A percentile compares a stretch with the other conserved stretches of the same genome.
Evolutionary conservation across 1,284 basidiomycete genomes (phyloP).

Genomic region (Melampsora medusae): DNA sequence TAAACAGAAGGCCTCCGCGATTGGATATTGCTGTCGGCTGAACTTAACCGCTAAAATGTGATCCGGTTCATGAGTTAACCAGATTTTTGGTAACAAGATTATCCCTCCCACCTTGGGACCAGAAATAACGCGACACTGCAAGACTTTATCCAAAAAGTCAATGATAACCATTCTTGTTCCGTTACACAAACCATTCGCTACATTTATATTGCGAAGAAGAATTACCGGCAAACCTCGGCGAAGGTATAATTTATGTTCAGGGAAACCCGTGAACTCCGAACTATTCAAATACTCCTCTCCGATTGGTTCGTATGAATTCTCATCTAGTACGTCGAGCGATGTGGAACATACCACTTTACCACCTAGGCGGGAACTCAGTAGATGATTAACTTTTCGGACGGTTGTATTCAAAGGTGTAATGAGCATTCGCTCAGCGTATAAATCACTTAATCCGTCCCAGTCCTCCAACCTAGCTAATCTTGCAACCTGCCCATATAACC

Average conservation of each 20-base stretch:
- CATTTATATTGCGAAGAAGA: neutral
- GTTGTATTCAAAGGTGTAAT: no score
- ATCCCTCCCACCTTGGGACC: neutral
- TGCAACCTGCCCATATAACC: no score
- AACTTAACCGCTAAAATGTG: conserved; percentile 46
- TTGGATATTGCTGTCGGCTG: conserved; percentile 56
- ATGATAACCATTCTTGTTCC: neutral
- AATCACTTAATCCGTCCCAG: no score
- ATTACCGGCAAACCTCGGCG: neutral
- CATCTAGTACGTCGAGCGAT: no score
- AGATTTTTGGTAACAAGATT: neutral
- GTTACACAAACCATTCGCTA: neutral
- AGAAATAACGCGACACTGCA: neutral
- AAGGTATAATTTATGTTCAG: neutral
- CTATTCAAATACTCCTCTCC: conserved; percentile 2
- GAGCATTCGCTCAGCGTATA: no score
- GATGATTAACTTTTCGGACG: no score
- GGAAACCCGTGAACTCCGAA: neutral
- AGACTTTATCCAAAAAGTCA: neutral
- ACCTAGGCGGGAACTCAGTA: no score
- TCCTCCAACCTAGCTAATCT: no score
- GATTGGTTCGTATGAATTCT: neutral
- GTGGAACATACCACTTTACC: no score
- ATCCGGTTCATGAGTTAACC: neutral
- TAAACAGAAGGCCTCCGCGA: conserved; percentile 57